Base-by-base conservation (phyloP, 1,139 yeast species). In the Magnusiomyces fungicola region DNA sequence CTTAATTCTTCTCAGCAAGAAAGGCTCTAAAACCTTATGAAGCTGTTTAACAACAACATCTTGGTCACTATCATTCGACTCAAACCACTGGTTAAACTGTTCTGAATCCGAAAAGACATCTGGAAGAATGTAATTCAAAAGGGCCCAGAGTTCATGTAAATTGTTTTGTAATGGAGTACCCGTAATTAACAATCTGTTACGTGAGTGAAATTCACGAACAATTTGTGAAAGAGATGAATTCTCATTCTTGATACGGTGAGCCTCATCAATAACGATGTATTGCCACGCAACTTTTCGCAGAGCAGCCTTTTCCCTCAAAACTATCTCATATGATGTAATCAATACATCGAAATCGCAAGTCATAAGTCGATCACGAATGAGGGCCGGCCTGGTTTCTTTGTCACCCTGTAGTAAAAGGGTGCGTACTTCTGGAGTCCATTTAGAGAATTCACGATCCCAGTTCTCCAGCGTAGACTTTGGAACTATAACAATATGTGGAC, bases 101-200 rank as follows among this genome's bases (percentile, higher is more conserved):
- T 84, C 87, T 2, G 95, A 78, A 63, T 88, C 96, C 1, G 95
- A 87, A 66, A 92, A 92, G 14, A 92, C 95, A 68, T 92, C 98
- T 0, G 98, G 98, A 19, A 92, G 70, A 38, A 92, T 70, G 66
- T 90, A 92, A 64, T 92, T 92, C 52, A 92, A 71, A 47, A 92
- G 69, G 0, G 97, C 96, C 98, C 98, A 92, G 49, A 92, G 73
- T 68, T 92, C 98, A 66, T 92, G 97, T 50, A 92, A 70, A 59
- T 92, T 92, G 64, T 92, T 92, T 62, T 92, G 98, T 52, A 92
- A 70, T 0, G 98, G 98, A 0, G 98, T 92, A 58, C 98, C 98
- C 0, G 98, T 92, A 52, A 92, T 90, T 50, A 92, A 71, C 46
- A 92, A 71, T 56, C 98, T 73, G 63, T 87, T 88, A 52, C 84